Evolutionary conservation across 495 filamentous ascomycete species (phyloP).

Genomic region (Penicillium canariense): DNA sequence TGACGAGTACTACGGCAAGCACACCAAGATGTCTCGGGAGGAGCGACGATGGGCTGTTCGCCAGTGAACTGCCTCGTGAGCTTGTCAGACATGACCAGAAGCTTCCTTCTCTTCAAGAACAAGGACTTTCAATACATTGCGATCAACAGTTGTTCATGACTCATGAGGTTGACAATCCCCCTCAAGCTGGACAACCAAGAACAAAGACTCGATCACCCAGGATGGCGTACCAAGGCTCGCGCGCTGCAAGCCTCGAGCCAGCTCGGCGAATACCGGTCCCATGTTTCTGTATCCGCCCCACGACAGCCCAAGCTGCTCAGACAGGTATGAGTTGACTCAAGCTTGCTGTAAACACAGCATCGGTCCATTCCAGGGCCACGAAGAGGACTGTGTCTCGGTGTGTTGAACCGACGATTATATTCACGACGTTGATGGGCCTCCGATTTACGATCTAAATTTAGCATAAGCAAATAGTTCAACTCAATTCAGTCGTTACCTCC

Average conservation of each 20-base stretch:
- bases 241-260: not conserved
- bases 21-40: conserved; percentile 49
- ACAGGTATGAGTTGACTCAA: not conserved
- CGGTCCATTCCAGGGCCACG: conserved; percentile 4
- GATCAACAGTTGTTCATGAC: not conserved
- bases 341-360: not conserved
- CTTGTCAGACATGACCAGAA: not conserved
- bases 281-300: not conserved
- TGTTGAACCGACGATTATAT: conserved; percentile 26
- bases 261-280: not conserved
- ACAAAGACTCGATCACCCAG: not conserved
- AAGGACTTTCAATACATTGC: not conserved
- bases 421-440: conserved; percentile 37
- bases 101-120: not conserved
- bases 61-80: conserved; percentile 22
- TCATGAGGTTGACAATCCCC: not conserved
- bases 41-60: conserved; percentile 48
- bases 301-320: not conserved
- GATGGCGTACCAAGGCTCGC: not conserved
- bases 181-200: not conserved
- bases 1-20: conserved; percentile 53
- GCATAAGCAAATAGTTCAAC: conserved; percentile 14
- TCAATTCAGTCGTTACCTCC: conserved; percentile 24
- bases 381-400: conserved; percentile 21
- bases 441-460: conserved; percentile 23